Evolutionary conservation across 129 eudicot genomes (phyloP).

Genomic region (Artemisia argyi): DNA sequence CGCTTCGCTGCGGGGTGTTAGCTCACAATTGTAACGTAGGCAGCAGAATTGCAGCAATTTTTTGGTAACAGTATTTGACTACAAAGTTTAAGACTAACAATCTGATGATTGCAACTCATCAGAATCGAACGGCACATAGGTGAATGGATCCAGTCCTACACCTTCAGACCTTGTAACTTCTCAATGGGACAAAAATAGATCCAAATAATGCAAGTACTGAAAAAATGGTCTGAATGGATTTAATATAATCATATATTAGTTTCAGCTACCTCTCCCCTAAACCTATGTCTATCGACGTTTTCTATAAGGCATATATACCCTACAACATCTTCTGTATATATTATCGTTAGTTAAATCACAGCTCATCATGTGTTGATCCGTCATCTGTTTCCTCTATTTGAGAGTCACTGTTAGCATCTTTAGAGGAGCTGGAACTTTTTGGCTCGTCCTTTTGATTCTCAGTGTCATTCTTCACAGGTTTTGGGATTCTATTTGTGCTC

Average conservation of each 20-base stretch:
- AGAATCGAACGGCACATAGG: too few relatives aligned
- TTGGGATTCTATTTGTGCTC: constrained; percentile 55
- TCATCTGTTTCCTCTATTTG: constrained; percentile 32
- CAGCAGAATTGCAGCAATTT: too few relatives aligned
- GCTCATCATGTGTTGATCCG: constrained; percentile 68
- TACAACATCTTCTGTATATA: constrained; percentile 9
- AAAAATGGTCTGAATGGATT: constrained; percentile 18
- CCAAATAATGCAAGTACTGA: constrained; percentile 29
- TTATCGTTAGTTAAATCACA: constrained; percentile 40
- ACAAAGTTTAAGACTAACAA: too few relatives aligned
- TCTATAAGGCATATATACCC: constrained; percentile 19
- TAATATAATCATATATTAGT: constrained; percentile 16
- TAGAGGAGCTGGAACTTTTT: constrained; percentile 35
- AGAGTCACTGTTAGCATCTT: constrained; percentile 36
- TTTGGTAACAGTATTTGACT: too few relatives aligned
- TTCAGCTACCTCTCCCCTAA: constrained; percentile 36
- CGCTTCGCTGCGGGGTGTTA: too few relatives aligned
- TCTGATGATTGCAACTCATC: too few relatives aligned
- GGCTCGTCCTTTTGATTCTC: constrained; percentile 45
- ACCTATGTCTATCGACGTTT: constrained; percentile 26
- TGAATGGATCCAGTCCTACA: too few relatives aligned
- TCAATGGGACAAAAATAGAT: constrained; percentile 23
- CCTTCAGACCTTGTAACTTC: too few relatives aligned
- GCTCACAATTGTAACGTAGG: too few relatives aligned
- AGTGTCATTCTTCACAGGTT: constrained; percentile 73